phyloP scores from a whole-genome alignment of 495 filamentous ascomycete genomes.

The Hypoxylon intermedium region DNA sequence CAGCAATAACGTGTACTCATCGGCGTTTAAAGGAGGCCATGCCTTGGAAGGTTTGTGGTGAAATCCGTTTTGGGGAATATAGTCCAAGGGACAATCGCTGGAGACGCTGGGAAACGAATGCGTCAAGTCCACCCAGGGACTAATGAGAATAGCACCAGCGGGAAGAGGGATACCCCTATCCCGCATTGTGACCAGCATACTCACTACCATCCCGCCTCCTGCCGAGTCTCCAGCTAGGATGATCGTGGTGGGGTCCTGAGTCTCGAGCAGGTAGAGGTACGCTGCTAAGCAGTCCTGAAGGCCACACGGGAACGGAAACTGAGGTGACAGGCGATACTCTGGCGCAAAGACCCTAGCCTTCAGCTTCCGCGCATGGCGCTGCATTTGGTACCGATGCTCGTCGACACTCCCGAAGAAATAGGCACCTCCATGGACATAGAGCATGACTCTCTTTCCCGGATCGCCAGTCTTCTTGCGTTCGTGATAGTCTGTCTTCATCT shows the following conservation, averaged over 20 bases:
- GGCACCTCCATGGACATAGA: slow-evolving; percentile 85
- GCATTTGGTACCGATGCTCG: slow-evolving; percentile 94
- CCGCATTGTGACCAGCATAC: slow-evolving; percentile 78
- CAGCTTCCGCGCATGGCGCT: slow-evolving; percentile 91
- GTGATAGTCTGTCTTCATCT: slow-evolving; percentile 85
- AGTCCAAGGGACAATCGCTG: slow-evolving; percentile 75
- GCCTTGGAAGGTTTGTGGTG: slow-evolving; percentile 79
- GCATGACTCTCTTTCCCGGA: slow-evolving; percentile 76
- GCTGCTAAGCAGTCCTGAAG: slow-evolving; percentile 86
- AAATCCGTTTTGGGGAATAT: slow-evolving; percentile 87
- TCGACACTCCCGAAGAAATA: slow-evolving; percentile 87
- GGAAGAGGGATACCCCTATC: slow-evolving; percentile 83
- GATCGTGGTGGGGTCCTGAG: slow-evolving; percentile 78
- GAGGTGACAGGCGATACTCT: slow-evolving; percentile 85
- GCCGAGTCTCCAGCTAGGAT: slow-evolving; percentile 88
- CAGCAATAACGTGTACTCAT: slow-evolving; percentile 57
- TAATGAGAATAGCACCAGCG: slow-evolving; percentile 87
- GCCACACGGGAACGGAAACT: slow-evolving; percentile 94
- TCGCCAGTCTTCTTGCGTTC: slow-evolving; percentile 66
- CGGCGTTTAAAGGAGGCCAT: slow-evolving; percentile 90
- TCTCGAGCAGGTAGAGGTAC: slow-evolving; percentile 79
- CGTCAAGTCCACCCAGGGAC: slow-evolving; percentile 91
- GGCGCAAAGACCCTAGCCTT: slow-evolving; percentile 89
- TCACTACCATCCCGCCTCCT: slow-evolving; percentile 84
- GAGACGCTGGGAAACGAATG: slow-evolving; percentile 93